phyloP scores from a whole-genome alignment of 768 basidiomycete genomes.

The Phanerodontia chrysosporium region DNA sequence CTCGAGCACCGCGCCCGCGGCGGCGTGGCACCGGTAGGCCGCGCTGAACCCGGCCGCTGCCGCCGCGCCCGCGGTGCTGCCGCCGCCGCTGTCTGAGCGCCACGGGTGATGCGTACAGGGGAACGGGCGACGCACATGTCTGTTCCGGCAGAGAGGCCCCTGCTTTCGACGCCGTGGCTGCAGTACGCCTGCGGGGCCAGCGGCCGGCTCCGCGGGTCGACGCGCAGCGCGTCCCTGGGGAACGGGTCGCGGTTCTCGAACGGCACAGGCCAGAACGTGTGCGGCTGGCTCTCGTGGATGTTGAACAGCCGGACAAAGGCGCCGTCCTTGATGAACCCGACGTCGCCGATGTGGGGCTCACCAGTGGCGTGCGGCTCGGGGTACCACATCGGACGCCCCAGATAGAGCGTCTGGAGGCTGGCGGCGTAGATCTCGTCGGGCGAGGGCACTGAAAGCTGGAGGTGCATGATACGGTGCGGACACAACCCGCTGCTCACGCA shows the following conservation, averaged over 20 bases:
- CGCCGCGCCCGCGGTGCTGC: neutral
- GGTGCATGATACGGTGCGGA: too few relatives aligned
- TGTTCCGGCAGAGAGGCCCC: neutral
- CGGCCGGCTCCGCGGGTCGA: neutral
- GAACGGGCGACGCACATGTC: neutral
- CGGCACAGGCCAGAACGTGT: too few relatives aligned
- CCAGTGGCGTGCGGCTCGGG: neutral
- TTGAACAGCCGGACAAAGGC: conserved; percentile 9
- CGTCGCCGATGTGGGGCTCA: conserved; percentile 1
- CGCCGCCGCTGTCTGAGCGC: neutral
- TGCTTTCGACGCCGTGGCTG: neutral
- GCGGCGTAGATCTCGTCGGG: neutral
- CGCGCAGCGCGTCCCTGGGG: neutral
- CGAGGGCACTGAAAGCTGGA: too few relatives aligned
- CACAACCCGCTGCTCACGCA: too few relatives aligned
- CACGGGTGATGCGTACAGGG: neutral
- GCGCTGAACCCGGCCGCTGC: neutral
- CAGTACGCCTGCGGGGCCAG: neutral
- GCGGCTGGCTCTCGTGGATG: too few relatives aligned
- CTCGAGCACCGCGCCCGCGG: neutral
- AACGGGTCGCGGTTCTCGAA: neutral
- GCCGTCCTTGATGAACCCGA: conserved; percentile 1
- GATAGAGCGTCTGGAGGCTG: neutral
- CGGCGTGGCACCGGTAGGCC: neutral
- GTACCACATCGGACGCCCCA: neutral